A percentile compares a stretch with the other conserved stretches of the same genome.
These are phyloP conservation scores for Sordaria brevicollis DNA, from an alignment of 495 filamentous ascomycete genomes.

Conservation along the genomic window DNA sequence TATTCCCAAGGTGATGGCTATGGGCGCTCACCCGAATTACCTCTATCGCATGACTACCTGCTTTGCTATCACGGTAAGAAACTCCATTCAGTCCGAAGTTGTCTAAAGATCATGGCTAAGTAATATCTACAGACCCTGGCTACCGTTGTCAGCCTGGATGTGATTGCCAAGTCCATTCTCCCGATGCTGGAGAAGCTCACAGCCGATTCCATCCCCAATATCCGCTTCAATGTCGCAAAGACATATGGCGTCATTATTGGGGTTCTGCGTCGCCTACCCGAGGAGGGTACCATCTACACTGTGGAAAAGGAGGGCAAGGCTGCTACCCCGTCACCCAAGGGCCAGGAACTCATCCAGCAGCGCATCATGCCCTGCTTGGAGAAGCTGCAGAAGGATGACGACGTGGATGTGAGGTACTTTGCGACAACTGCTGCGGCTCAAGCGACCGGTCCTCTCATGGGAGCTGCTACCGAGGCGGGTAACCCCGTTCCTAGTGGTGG, in stretches of 20 bases:
- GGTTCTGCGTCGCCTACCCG: slow-evolving; percentile 80
- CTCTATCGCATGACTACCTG: slow-evolving; percentile 99
- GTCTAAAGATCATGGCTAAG: slow-evolving; percentile 17
- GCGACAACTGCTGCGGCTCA: slow-evolving; percentile 47
- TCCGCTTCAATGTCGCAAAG: slow-evolving; percentile 98
- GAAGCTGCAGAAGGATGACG: slow-evolving; percentile 90
- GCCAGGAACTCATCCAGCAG: slow-evolving; percentile 76
- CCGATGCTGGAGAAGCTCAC: slow-evolving; percentile 93
- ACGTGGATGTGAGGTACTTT: slow-evolving; percentile 96
- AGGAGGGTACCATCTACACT: slow-evolving; percentile 72
- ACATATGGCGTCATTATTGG: slow-evolving; percentile 85
- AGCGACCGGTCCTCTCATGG: slow-evolving; percentile 18
- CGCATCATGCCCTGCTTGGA: slow-evolving; percentile 81
- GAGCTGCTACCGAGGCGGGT: background rate
- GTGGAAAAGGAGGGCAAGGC: slow-evolving; percentile 67
- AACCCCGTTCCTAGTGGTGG: slow-evolving; percentile 23
- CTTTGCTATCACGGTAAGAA: slow-evolving; percentile 89
- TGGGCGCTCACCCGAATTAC: slow-evolving; percentile 97
- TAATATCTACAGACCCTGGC: slow-evolving; percentile 64
- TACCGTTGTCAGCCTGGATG: slow-evolving; percentile 79
- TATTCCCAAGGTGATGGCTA: slow-evolving; percentile 95
- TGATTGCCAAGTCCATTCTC: slow-evolving; percentile 85
- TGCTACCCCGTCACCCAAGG: slow-evolving; percentile 53
- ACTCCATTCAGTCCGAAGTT: background rate
- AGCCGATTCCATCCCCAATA: slow-evolving; percentile 91